Evolutionary conservation across 225 moss, liverwort and hornwort species (phyloP), one percentile per base, ranked within the genome.

Genomic region (Thuidium tamariscinum): DNA sequence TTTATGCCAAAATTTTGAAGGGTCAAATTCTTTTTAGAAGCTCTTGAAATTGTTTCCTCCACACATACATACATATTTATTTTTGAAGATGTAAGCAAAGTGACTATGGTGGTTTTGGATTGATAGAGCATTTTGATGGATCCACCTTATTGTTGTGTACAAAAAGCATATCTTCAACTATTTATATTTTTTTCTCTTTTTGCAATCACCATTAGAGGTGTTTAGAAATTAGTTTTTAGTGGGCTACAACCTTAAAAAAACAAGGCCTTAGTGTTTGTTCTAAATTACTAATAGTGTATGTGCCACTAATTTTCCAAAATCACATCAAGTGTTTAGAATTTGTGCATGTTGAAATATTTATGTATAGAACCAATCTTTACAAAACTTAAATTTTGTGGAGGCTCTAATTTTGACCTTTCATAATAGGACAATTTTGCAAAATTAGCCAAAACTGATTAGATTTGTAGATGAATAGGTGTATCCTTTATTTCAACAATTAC

Each of bases 391-490:
- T 66, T 36, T 66, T 21, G 20, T 20, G 5, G 19, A 10, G 19
- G 5, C 36, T 20, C 5, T n/a, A 66, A 21, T 6, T 66, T 66
- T 1, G 1, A 37, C 37, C 36, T 7, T 66, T 32, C 21, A 11
- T 21, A 21, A 7, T 11, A 37, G 22, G 12, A 13, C 3, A 37
- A 37, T 12, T 23, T 23, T 13, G 67, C 1, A 2, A 12, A 6
- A 37, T 67, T 0, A 12, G 2, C 4, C 22, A 2, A 68, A 22
- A 11, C 4, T 22, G 2, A 23, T 23, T 0, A 37, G 0, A 22
- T 13, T 39, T 0, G 1, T 39, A 5, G 13, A 67, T 2, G 10
- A 0, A 20, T 55, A 51, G 13, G 15, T 69, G 8, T 9, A 27
- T 42, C 27, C 16, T 42, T 42, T 1, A 3, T 25, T 69, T 41